Percentiles rank a stretch among this genome's conserved stretches.
phyloP scores from a whole-genome alignment of 2,329 filamentous ascomycete genomes.

The Diaporthe humulicola region DNA sequence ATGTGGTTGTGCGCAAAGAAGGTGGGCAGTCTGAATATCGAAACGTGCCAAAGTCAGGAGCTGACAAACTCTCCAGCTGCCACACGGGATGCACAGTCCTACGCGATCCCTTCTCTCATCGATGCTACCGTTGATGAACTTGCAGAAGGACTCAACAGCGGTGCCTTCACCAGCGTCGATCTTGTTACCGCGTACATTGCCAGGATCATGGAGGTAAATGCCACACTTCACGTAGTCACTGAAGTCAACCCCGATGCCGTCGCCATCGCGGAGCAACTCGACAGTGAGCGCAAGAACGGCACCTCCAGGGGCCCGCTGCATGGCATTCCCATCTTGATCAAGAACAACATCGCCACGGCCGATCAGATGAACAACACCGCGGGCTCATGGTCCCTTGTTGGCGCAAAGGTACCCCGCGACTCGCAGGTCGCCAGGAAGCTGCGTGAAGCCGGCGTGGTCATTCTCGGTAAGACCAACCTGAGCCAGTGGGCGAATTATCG shows the following conservation, averaged over 20 bases:
- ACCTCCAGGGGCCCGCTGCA: constrained; percentile 63
- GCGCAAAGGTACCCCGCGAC: constrained; percentile 69
- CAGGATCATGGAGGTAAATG: constrained; percentile 52
- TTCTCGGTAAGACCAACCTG: constrained; percentile 74
- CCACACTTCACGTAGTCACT: constrained; percentile 49
- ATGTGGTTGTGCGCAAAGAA: constrained; percentile 11
- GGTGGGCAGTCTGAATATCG: not conserved
- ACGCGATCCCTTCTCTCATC: constrained; percentile 48
- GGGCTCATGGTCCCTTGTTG: constrained; percentile 73
- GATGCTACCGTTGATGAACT: constrained; percentile 52
- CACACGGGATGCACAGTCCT: not conserved
- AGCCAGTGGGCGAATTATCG: constrained; percentile 76
- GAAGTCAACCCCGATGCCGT: constrained; percentile 56
- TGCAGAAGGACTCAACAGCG: constrained; percentile 46
- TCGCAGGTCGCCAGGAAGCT: constrained; percentile 72
- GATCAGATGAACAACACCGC: constrained; percentile 74
- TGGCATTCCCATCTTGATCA: constrained; percentile 75
- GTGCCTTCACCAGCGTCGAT: constrained; percentile 53
- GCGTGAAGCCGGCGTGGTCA: constrained; percentile 28
- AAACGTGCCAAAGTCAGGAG: not conserved
- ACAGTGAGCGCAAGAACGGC: constrained; percentile 46
- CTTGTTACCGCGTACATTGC: constrained; percentile 49
- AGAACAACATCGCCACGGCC: constrained; percentile 75
- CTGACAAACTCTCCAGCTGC: not conserved
- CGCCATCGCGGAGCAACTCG: constrained; percentile 52